These are phyloP conservation scores for Curvularia sp. DNA, from an alignment of 2,329 filamentous ascomycete genomes.

Conservation along the genomic window DNA sequence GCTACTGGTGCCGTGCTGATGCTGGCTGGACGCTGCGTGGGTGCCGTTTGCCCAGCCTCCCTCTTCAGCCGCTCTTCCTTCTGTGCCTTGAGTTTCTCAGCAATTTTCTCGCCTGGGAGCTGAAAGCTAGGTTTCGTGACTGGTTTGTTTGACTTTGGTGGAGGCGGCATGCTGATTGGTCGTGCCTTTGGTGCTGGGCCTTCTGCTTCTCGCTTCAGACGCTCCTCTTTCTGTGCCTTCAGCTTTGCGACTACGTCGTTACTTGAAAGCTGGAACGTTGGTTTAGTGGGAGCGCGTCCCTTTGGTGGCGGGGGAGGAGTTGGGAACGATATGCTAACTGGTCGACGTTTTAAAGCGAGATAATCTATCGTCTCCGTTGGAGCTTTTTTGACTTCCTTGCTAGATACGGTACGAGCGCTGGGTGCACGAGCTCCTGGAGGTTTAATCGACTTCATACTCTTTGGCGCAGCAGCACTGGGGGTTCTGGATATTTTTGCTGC, in stretches of 20 bases:
- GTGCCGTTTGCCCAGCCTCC: conserved; percentile 22
- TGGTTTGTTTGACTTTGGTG: conserved; percentile 60
- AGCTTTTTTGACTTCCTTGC: conserved; percentile 32
- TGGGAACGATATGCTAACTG: conserved; percentile 58
- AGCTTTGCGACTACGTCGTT: conserved; percentile 62
- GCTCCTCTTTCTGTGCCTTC: conserved; percentile 60
- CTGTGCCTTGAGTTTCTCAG: conserved; percentile 44
- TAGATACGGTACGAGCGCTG: conserved; percentile 36
- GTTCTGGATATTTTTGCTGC: conserved; percentile 37
- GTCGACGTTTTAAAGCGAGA: conserved; percentile 56
- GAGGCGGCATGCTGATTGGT: conserved; percentile 57
- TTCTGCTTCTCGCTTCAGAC: conserved; percentile 55
- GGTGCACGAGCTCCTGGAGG: conserved; percentile 36
- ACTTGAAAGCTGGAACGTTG: conserved; percentile 61
- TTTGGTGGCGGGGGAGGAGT: conserved; percentile 57
- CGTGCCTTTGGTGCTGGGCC: conserved; percentile 38
- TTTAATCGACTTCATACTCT: conserved; percentile 40
- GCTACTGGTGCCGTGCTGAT: conserved; percentile 45
- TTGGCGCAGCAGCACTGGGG: conserved; percentile 36
- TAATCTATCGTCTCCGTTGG: conserved; percentile 45
- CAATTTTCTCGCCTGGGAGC: conserved; percentile 62
- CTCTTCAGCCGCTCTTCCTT: conserved; percentile 47
- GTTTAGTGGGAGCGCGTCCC: conserved; percentile 58
- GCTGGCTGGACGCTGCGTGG: conserved; percentile 18
- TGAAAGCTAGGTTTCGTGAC: conserved; percentile 60